A percentile compares a stretch with the other conserved stretches of the same genome.
Conservation (phyloP, 495 filamentous ascomycete species). For the Podospora sp. region DNA sequence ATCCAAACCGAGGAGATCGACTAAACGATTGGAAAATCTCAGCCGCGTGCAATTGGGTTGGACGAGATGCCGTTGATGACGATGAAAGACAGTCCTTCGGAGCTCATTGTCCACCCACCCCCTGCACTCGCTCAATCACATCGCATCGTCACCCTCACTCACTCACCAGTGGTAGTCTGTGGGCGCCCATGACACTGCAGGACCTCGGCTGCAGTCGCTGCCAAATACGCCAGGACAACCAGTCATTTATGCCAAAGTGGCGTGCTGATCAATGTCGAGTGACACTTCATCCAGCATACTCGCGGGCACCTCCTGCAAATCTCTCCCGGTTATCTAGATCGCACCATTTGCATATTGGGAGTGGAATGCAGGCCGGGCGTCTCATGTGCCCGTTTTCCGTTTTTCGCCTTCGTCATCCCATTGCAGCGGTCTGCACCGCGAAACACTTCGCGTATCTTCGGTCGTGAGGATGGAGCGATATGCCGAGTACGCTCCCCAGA, state of each 20-base stretch:
- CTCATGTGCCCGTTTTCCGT: slow-evolving; percentile 8
- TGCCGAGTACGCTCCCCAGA: not conserved
- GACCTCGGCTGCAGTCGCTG: not conserved
- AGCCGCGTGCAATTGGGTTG: not conserved
- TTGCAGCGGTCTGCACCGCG: not conserved
- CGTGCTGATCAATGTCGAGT: slow-evolving; percentile 14
- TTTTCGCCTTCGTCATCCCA: slow-evolving; percentile 6
- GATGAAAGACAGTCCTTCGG: not conserved
- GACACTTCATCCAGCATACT: slow-evolving; percentile 3
- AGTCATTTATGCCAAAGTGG: slow-evolving; percentile 9
- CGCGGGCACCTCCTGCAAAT: not conserved
- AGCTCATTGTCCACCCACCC: not conserved
- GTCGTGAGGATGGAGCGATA: not conserved
- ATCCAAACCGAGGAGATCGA: not conserved
- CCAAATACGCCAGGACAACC: not conserved
- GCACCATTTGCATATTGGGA: not conserved
- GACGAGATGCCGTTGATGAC: not conserved
- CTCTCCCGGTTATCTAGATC: slow-evolving; percentile 5
- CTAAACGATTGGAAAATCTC: not conserved
- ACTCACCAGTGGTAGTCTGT: not conserved
- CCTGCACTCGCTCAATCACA: not conserved
- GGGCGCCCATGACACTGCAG: slow-evolving; percentile 4
- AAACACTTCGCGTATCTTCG: not conserved
- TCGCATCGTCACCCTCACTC: not conserved
- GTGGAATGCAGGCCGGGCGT: not conserved